Conservation (phyloP, 2,329 filamentous ascomycete species). For the Penicillium glabrum region DNA sequence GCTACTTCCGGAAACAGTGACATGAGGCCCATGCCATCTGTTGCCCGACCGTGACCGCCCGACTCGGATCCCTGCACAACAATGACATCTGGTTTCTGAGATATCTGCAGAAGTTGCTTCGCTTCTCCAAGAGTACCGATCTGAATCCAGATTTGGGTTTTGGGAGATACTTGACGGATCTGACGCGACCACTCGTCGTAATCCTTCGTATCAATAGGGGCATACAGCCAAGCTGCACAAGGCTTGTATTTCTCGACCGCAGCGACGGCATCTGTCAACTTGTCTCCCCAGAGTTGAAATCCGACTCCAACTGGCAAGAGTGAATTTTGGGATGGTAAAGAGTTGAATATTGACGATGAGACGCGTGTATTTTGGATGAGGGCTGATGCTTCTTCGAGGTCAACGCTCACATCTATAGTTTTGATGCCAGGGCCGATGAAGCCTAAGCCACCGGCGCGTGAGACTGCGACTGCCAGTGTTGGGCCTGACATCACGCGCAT, state of each 20-base stretch:
- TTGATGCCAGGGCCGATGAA: conserved; percentile 60
- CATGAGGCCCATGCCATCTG: conserved; percentile 50
- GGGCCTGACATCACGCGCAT: conserved; percentile 67
- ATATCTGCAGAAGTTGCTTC: conserved; percentile 36
- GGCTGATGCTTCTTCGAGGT: conserved; percentile 34
- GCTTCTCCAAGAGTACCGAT: conserved; percentile 55
- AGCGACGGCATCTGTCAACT: conserved; percentile 30
- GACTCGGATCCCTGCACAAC: conserved; percentile 58
- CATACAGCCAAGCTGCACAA: conserved; percentile 46
- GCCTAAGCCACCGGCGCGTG: conserved; percentile 54
- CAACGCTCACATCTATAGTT: conserved; percentile 27
- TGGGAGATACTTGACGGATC: conserved; percentile 43
- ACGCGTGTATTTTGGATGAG: conserved; percentile 19
- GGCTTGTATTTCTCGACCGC: conserved; percentile 37
- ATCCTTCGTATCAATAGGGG: conserved; percentile 35
- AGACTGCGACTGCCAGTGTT: conserved; percentile 62
- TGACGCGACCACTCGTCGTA: conserved; percentile 46
- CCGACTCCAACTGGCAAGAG: conserved; percentile 43
- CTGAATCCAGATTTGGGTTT: conserved; percentile 57
- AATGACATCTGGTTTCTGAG: conserved; percentile 50
- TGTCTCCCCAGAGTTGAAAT: conserved; percentile 43
- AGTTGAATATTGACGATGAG: conserved; percentile 1
- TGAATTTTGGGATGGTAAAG: conserved; percentile 6
- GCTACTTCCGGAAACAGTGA: conserved; percentile 53
- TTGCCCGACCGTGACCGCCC: conserved; percentile 54